These are phyloP conservation scores for Metschnikowia chrysomelidarum DNA, from an alignment of 805 yeast species.

Conservation along the genomic window DNA sequence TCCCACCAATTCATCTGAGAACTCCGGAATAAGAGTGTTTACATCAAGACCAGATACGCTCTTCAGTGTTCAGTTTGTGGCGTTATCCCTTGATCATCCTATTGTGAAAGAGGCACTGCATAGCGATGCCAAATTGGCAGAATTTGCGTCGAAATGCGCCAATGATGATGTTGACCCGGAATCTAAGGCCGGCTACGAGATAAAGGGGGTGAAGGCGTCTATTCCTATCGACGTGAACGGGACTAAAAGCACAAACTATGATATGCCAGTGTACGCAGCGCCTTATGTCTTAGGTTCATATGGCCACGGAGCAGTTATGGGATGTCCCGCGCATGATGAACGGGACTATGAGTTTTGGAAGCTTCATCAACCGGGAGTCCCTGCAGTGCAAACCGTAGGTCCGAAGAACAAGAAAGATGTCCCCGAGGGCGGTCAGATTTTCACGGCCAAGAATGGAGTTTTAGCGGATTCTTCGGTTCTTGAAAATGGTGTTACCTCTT, in stretches of 20 bases:
- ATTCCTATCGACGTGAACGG: constrained; percentile 57
- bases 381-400: constrained; percentile 46
- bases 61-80: constrained; percentile 77
- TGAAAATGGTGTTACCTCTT: constrained; percentile 23
- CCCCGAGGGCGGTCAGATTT: constrained; percentile 34
- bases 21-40: constrained; percentile 49
- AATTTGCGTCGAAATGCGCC: constrained; percentile 49
- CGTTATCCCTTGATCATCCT: constrained; percentile 72
- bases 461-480: constrained; percentile 28
- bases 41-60: constrained; percentile 92
- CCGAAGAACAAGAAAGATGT: constrained; percentile 25
- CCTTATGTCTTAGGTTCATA: constrained; percentile 84
- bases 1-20: constrained; percentile 23
- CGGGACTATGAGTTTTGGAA: constrained; percentile 85
- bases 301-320: constrained; percentile 97
- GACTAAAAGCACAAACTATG: constrained; percentile 12
- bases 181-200: constrained; percentile 53
- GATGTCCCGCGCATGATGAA: constrained; percentile 91
- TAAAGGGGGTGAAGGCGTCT: constrained; percentile 42
- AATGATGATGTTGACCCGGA: constrained; percentile 38
- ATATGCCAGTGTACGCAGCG: constrained; percentile 79
- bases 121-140: constrained; percentile 38
- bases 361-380: constrained; percentile 48
- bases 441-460: constrained; percentile 47
- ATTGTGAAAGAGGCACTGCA: constrained; percentile 42